Base-by-base conservation (phyloP, 345 rosid genomes). In the Iberis pinnata region DNA sequence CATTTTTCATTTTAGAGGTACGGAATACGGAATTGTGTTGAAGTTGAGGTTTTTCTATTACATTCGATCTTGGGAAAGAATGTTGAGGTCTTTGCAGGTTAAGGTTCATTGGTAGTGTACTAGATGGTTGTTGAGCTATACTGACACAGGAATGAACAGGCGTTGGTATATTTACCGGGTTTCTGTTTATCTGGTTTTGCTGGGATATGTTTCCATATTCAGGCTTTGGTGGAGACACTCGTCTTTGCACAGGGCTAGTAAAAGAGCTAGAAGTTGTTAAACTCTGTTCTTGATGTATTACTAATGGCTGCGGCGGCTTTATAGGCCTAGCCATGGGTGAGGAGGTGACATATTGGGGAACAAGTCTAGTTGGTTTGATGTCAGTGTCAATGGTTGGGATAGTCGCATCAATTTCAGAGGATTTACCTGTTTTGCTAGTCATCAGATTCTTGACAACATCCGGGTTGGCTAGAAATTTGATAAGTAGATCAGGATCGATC, bases 381-480 rank as follows among this genome's bases (percentile, higher is more conserved):
- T n/a, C n/a, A n/a, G n/a, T n/a, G n/a, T n/a, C n/a, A n/a, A n/a
- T n/a, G n/a, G n/a, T n/a, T n/a, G n/a, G n/a, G n/a, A n/a, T n/a
- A n/a, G n/a, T n/a, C n/a, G n/a, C n/a, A n/a, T n/a, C n/a, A n/a
- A n/a, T n/a, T n/a, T n/a, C n/a, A n/a, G n/a, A n/a, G n/a, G n/a
- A n/a, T n/a, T 22, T 22, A 52, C 40, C 19, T 6, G 11, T 8
- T 3, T 1, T 50, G 24, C 14, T 43, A 26, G 53, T 53, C 14
- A 66, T 47, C 58, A 83, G 24, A 43, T 58, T 63, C 43, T 65
- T 47, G 8, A 81, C 43, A 72, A 77, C 68, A 17, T 61, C 43
- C 1, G 84, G 88, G 63, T 83, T 75, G 22, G 55, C 51, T 10
- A 86, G 73, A 37, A 86, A 69, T 53, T 73, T 71, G 52, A 74